Evolutionary conservation across 352 stramenopile species (phyloP).

Genomic region (Pilasporangium apinafurcum): DNA sequence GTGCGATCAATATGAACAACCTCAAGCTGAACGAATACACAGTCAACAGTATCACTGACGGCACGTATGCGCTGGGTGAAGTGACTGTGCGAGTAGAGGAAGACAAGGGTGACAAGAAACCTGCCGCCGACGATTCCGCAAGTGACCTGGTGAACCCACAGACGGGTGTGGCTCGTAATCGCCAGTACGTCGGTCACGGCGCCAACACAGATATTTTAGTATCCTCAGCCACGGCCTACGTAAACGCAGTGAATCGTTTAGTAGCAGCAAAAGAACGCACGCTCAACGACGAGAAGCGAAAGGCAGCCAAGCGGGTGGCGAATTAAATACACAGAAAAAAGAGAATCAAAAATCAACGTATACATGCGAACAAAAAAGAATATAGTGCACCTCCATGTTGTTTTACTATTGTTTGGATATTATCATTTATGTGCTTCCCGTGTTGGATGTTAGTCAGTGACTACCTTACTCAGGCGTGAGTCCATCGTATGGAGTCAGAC

Average conservation of each 20-base stretch:
- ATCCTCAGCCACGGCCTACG: conserved; percentile 80
- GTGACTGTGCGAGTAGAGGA: conserved; percentile 82
- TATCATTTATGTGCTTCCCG: neutral
- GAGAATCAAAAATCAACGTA: conserved; percentile 1
- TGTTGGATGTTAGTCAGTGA: neutral
- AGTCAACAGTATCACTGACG: conserved; percentile 85
- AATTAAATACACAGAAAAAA: no score
- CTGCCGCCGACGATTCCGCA: conserved; percentile 9
- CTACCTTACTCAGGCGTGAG: conserved; percentile 42
- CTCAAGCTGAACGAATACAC: conserved; percentile 86
- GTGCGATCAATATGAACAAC: conserved; percentile 69
- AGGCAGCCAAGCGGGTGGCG: conserved; percentile 14
- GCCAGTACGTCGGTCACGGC: conserved; percentile 86
- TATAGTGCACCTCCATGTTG: no score
- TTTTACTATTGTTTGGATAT: neutral
- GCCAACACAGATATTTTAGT: conserved; percentile 89
- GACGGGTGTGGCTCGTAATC: conserved; percentile 69
- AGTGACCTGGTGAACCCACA: conserved; percentile 80
- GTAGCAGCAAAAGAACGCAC: conserved; percentile 60
- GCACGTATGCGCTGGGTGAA: conserved; percentile 80
- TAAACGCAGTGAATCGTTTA: conserved; percentile 85
- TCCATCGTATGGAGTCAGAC: conserved; percentile 92
- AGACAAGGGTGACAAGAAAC: conserved; percentile 49
- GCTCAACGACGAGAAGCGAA: conserved; percentile 4
- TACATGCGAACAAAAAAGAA: conserved; percentile 14